phyloP scores from a whole-genome alignment of 768 basidiomycete species.

The Russula sp. region DNA sequence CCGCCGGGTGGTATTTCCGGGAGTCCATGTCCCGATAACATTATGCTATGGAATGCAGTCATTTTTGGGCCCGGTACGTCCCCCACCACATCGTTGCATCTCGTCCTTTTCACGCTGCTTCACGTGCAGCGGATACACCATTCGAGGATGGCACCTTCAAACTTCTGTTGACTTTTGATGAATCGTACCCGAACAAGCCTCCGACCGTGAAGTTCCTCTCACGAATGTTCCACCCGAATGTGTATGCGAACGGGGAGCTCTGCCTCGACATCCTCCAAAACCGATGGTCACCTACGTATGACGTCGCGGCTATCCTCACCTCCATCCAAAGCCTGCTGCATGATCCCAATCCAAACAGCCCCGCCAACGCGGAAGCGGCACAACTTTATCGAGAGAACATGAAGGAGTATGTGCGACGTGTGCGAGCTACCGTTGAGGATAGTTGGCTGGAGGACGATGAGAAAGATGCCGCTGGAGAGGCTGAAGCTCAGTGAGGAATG shows the following conservation, averaged over 20 bases:
- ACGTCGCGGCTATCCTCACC: slow-evolving; percentile 96
- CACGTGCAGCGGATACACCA: slow-evolving; percentile 79
- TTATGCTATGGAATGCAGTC: slow-evolving; percentile 99
- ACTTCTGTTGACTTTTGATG: slow-evolving; percentile 90
- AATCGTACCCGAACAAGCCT: slow-evolving; percentile 97
- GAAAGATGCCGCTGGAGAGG: slow-evolving; percentile 50
- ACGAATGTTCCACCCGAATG: slow-evolving; percentile 98
- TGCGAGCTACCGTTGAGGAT: slow-evolving; percentile 90
- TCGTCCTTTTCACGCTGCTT: slow-evolving; percentile 3
- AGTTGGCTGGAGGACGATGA: slow-evolving; percentile 86
- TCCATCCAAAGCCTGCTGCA: slow-evolving; percentile 93
- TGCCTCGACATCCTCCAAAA: slow-evolving; percentile 99
- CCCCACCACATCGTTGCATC: neutral
- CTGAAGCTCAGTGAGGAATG: slow-evolving; percentile 22
- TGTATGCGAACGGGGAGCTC: slow-evolving; percentile 96
- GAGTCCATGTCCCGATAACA: slow-evolving; percentile 95
- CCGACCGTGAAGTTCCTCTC: slow-evolving; percentile 97
- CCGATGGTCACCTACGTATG: slow-evolving; percentile 97
- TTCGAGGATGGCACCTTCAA: slow-evolving; percentile 99
- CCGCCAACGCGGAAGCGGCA: slow-evolving; percentile 97
- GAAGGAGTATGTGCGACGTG: slow-evolving; percentile 94
- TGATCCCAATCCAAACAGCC: slow-evolving; percentile 97
- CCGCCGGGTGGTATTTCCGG: slow-evolving; percentile 96
- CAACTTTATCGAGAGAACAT: slow-evolving; percentile 95
- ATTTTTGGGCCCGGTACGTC: slow-evolving; percentile 94